These are phyloP conservation scores for Adansonia grandidieri DNA, from an alignment of 441 rosid species.

Conservation along the genomic window DNA sequence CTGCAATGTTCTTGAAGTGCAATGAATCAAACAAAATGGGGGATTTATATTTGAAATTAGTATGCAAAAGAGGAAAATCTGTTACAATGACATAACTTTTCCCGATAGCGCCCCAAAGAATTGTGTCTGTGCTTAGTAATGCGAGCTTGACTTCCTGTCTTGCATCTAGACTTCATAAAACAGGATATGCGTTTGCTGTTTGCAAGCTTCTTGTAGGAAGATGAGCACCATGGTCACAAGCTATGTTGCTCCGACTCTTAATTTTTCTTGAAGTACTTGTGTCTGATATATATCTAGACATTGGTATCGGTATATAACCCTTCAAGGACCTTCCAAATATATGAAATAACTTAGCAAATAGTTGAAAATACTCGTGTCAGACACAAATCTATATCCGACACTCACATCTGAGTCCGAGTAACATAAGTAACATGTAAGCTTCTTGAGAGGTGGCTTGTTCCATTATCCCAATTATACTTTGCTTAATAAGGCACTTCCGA, in stretches of 20 bases:
- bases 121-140: background rate
- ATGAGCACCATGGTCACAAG: background rate
- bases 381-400: too few relatives aligned
- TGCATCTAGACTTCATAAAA: background rate
- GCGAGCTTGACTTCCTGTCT: background rate
- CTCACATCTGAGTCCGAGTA: too few relatives aligned
- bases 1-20: background rate
- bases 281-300: too few relatives aligned
- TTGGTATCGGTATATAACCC: too few relatives aligned
- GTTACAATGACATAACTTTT: background rate
- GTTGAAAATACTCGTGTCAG: too few relatives aligned
- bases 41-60: background rate
- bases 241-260: too few relatives aligned
- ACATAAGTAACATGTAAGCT: slow-evolving; percentile 8
- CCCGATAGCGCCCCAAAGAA: background rate
- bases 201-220: background rate
- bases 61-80: background rate
- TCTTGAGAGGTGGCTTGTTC: background rate
- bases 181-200: background rate
- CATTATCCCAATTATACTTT: background rate
- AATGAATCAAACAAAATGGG: slow-evolving; percentile 1
- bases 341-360: too few relatives aligned
- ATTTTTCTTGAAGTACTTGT: too few relatives aligned
- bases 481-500: slow-evolving; percentile 5
- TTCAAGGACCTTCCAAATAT: too few relatives aligned